Percentiles rank a stretch among this genome's conserved stretches.
These are phyloP conservation scores for Metschnikowia cubensis DNA, from an alignment of 805 yeast genomes.

Conservation along the genomic window DNA sequence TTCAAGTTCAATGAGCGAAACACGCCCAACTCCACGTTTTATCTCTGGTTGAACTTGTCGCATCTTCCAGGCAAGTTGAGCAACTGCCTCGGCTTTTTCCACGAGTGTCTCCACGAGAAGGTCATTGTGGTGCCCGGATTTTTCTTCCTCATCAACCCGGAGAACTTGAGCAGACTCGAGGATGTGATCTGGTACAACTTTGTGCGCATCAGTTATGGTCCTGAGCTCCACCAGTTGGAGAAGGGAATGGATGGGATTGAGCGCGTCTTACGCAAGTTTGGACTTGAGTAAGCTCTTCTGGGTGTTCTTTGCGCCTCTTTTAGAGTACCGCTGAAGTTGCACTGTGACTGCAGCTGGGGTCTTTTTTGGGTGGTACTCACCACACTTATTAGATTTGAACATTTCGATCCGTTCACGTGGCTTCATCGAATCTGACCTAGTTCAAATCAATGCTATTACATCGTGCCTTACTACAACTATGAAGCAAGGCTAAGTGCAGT, in stretches of 20 bases:
- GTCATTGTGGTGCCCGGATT: constrained; percentile 62
- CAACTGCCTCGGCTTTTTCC: constrained; percentile 59
- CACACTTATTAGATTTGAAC: too few relatives aligned
- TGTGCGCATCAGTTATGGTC: constrained; percentile 58
- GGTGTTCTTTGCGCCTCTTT: too few relatives aligned
- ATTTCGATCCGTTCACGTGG: too few relatives aligned
- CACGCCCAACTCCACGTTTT: constrained; percentile 56
- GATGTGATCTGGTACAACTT: constrained; percentile 59
- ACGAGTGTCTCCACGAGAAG: constrained; percentile 56
- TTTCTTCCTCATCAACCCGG: constrained; percentile 57
- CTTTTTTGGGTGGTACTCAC: too few relatives aligned
- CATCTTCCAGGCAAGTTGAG: constrained; percentile 54
- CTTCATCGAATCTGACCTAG: too few relatives aligned
- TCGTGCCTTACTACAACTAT: too few relatives aligned
- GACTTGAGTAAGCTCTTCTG: constrained; percentile 1
- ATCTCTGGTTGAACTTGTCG: constrained; percentile 54
- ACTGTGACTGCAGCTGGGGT: too few relatives aligned
- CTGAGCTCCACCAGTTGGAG: constrained; percentile 47
- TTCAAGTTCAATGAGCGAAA: constrained; percentile 41
- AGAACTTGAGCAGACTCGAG: constrained; percentile 41
- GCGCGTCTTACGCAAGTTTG: constrained; percentile 40
- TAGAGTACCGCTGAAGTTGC: too few relatives aligned
- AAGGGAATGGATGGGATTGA: constrained; percentile 62
- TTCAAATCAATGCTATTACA: too few relatives aligned
- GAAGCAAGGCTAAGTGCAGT: too few relatives aligned